Conservation (phyloP, 2,329 filamentous ascomycete genomes). For the Trichoderma sp. region DNA sequence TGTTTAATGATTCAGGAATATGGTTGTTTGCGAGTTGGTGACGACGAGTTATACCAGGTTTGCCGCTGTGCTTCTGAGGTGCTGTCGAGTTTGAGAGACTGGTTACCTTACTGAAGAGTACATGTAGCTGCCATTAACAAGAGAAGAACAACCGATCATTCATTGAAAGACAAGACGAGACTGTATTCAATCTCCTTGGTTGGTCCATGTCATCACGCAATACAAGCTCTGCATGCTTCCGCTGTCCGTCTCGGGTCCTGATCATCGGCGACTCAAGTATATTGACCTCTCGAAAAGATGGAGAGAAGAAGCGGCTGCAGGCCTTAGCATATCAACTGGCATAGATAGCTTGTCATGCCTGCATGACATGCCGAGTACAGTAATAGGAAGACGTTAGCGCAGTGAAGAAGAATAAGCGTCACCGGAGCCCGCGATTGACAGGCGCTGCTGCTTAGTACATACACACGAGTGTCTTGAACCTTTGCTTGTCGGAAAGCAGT, state of each 20-base stretch:
- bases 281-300: not conserved
- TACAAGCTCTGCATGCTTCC: not conserved
- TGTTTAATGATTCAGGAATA: not conserved
- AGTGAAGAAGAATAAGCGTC: not conserved
- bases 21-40: not conserved
- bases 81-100: not conserved
- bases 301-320: not conserved
- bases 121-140: too few relatives aligned
- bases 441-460: not conserved
- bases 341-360: not conserved
- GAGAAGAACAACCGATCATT: too few relatives aligned
- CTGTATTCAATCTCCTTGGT: not conserved
- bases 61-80: not conserved
- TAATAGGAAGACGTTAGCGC: not conserved
- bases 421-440: not conserved
- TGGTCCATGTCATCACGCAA: not conserved
- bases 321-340: not conserved
- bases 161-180: too few relatives aligned
- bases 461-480: not conserved
- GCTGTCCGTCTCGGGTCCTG: conserved; percentile 1
- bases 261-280: not conserved
- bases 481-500: not conserved
- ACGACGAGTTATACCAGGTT: not conserved
- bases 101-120: too few relatives aligned
- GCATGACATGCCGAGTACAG: not conserved